phyloP scores from a whole-genome alignment of 257 asterid genomes.

The Solanum lycopersicoides region DNA sequence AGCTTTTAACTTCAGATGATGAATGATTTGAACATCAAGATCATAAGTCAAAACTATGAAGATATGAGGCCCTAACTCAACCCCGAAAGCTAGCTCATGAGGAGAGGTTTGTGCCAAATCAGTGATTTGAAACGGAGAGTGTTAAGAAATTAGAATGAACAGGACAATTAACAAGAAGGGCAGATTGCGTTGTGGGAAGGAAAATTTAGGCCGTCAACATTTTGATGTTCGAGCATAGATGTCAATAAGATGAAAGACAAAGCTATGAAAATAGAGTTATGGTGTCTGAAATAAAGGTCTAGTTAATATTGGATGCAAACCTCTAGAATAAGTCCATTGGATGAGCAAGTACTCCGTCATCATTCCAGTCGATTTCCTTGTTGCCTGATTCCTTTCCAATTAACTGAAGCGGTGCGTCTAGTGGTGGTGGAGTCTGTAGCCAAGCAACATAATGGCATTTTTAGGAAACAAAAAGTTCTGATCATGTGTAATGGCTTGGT shows the following conservation, averaged over 20 bases:
- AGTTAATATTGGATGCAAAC: conserved; percentile 5
- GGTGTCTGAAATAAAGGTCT: not conserved
- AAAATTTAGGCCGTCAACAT: not conserved
- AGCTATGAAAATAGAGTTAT: not conserved
- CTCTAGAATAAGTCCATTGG: conserved; percentile 68
- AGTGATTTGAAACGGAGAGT: not conserved
- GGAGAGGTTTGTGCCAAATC: not conserved
- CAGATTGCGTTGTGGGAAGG: not conserved
- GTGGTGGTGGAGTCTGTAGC: conserved; percentile 73
- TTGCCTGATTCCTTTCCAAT: conserved; percentile 56
- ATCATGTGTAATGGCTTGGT: not conserved
- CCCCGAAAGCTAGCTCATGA: too few species aligned
- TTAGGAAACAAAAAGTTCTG: not conserved
- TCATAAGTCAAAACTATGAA: too few species aligned
- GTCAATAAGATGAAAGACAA: not conserved
- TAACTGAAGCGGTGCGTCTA: conserved; percentile 62
- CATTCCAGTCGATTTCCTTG: conserved; percentile 58
- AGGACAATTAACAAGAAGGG: not conserved
- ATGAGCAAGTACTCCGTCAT: conserved; percentile 65
- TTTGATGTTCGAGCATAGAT: not conserved
- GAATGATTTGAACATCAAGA: not conserved
- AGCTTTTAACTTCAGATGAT: not conserved
- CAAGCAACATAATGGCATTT: not conserved
- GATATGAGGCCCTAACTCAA: not conserved
- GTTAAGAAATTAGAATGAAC: not conserved